Base-by-base conservation (phyloP, 2,329 filamentous ascomycete species). In the Rutstroemia sp. region DNA sequence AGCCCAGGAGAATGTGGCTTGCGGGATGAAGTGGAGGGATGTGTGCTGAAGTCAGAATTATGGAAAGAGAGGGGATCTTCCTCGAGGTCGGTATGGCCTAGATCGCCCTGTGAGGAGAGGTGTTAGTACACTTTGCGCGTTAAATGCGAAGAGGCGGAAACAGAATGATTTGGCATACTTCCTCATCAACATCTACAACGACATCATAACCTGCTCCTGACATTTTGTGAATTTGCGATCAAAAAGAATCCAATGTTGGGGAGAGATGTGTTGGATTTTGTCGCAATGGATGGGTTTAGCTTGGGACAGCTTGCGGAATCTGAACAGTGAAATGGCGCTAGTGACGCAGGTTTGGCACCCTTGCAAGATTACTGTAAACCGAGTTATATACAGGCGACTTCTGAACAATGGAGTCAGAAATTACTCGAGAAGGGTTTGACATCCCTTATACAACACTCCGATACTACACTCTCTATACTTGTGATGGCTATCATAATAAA, bases 41-140 rank as follows among this genome's bases (percentile, higher is more conserved):
- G 68, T 57, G 84, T 83, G 67, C 85, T 82, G 73, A 95, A 95
- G 76, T 88, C 83, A 63, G 92, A 96, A 69, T 85, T 88, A 79
- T 99, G 94, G 77, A 99, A 99, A 81, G 97, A 94, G 71, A 99
- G 91, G 7, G 25, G 25, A 75, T 97, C 94, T 73, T 96, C 92
- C 78, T 96, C 91, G 23, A 99, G 87, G 73, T 99, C 94, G 57
- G 94, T 99, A 75, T 96, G 92, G 68, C 94, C 94, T 70, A 99
- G 85, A 75, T 99, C 94, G 68, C 92, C 92, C 92, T 97, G 71
- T 64, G 56, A 51, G 61, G 10, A 27, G 16, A 42, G 39, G 21
- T 57, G 48, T 57, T 52, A 53, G 55, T 45, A 37, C 39, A 6
- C 12, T 38, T 38, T 44, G 38, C 4, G 19, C 3, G 9, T n/a